phyloP scores from a whole-genome alignment of 1,139 yeast genomes.

The Nakaseomyces sp. region DNA sequence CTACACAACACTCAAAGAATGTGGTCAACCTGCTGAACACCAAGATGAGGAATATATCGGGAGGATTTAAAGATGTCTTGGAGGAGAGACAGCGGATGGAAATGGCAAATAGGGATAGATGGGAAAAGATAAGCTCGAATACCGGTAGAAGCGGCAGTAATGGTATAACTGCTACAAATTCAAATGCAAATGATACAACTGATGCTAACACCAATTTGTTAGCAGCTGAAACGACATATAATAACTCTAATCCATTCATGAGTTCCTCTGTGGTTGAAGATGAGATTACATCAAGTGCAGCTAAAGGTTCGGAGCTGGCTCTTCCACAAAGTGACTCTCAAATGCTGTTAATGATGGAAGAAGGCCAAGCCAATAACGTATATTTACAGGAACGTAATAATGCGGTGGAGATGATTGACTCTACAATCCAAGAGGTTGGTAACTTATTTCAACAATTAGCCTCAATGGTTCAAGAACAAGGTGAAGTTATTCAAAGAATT shows the following conservation, averaged over 20 bases:
- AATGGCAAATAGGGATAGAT: conserved; percentile 68
- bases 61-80: conserved; percentile 80
- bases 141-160: conserved; percentile 4
- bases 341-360: conserved; percentile 66
- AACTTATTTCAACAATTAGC: conserved; percentile 90
- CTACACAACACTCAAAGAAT: conserved; percentile 55
- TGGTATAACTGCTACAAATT: conserved; percentile 7
- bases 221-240: conserved; percentile 17
- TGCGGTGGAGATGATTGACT: conserved; percentile 93
- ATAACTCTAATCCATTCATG: conserved; percentile 33
- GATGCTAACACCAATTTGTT: neutral
- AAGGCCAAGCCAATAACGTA: conserved; percentile 37
- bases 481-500: conserved; percentile 89
- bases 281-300: conserved; percentile 25
- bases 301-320: conserved; percentile 35
- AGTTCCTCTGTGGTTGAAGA: conserved; percentile 32
- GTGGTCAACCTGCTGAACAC: conserved; percentile 81
- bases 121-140: conserved; percentile 59
- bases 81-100: conserved; percentile 83
- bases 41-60: conserved; percentile 83
- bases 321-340: conserved; percentile 75
- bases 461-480: conserved; percentile 96
- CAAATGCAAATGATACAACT: conserved; percentile 3
- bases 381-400: conserved; percentile 77
- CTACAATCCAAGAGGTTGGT: conserved; percentile 94